Evolutionary conservation across 768 basidiomycete species (phyloP).

Genomic region (Pisolithus tinctorius): DNA sequence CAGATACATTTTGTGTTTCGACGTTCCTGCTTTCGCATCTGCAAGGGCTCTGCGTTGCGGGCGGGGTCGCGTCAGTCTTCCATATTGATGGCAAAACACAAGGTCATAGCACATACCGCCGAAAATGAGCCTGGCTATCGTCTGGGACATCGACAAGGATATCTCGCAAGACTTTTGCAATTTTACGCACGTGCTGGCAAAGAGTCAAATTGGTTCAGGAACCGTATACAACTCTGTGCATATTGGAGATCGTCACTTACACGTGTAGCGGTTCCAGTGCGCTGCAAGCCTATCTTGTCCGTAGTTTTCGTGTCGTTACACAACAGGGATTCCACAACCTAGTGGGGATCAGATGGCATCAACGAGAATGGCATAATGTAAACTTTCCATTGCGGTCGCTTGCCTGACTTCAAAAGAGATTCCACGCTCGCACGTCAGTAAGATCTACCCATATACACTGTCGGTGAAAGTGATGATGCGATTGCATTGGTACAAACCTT

Average conservation of each 20-base stretch:
- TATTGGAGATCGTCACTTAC: background rate
- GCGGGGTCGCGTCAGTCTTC: background rate
- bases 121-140: background rate
- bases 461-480: background rate
- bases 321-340: background rate
- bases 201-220: background rate
- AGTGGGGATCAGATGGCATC: background rate
- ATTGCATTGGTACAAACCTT: background rate
- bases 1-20: background rate
- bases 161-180: background rate
- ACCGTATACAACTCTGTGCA: background rate
- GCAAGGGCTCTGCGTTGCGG: background rate
- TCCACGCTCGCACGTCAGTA: background rate
- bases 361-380: background rate
- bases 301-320: background rate
- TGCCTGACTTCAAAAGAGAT: background rate
- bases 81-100: background rate
- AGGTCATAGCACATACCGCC: background rate
- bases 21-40: background rate
- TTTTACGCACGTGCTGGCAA: background rate
- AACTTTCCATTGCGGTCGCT: background rate
- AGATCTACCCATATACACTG: background rate
- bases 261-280: background rate
- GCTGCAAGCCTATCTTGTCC: background rate
- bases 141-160: background rate